A percentile compares a stretch with the other conserved stretches of the same genome.
phyloP scores from a whole-genome alignment of 106 monocot species.

The Hemerocallis citrina region DNA sequence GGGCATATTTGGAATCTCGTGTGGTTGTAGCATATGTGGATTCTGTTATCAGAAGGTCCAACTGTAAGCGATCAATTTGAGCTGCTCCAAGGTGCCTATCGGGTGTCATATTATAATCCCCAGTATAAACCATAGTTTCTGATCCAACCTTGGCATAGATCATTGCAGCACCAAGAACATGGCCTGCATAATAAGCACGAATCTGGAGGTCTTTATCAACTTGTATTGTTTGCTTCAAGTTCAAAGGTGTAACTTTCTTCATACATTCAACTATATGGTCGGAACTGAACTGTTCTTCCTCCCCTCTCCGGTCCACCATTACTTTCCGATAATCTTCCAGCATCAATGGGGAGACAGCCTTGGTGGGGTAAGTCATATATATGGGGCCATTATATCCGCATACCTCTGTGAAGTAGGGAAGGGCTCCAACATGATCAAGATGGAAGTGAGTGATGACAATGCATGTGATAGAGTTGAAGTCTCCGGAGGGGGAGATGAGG shows the following conservation, averaged over 20 bases:
- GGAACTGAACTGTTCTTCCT: slow-evolving; percentile 63
- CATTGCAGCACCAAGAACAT: slow-evolving; percentile 97
- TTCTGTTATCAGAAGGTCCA: slow-evolving; percentile 85
- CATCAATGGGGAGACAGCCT: slow-evolving; percentile 87
- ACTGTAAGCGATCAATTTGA: slow-evolving; percentile 64
- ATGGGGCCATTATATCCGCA: slow-evolving; percentile 84
- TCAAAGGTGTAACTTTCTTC: slow-evolving; percentile 76
- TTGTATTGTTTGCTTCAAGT: slow-evolving; percentile 82
- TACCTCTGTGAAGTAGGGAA: slow-evolving; percentile 90
- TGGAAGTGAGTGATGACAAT: slow-evolving; percentile 89
- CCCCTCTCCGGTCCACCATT: slow-evolving; percentile 81
- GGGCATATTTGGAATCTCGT: slow-evolving; percentile 88
- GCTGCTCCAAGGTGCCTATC: slow-evolving; percentile 97
- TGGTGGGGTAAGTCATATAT: slow-evolving; percentile 98
- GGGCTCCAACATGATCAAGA: slow-evolving; percentile 92
- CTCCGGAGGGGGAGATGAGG: slow-evolving; percentile 33
- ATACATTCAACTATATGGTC: slow-evolving; percentile 69
- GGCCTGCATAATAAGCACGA: slow-evolving; percentile 91
- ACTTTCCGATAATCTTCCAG: slow-evolving; percentile 89
- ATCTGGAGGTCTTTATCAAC: slow-evolving; percentile 79
- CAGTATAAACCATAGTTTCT: slow-evolving; percentile 65
- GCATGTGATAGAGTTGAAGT: slow-evolving; percentile 61
- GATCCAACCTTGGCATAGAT: slow-evolving; percentile 81
- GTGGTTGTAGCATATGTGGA: slow-evolving; percentile 98
- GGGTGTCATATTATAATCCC: slow-evolving; percentile 99